Conservation (phyloP, 306 rosid genomes). For the Glycine tomentella region DNA sequence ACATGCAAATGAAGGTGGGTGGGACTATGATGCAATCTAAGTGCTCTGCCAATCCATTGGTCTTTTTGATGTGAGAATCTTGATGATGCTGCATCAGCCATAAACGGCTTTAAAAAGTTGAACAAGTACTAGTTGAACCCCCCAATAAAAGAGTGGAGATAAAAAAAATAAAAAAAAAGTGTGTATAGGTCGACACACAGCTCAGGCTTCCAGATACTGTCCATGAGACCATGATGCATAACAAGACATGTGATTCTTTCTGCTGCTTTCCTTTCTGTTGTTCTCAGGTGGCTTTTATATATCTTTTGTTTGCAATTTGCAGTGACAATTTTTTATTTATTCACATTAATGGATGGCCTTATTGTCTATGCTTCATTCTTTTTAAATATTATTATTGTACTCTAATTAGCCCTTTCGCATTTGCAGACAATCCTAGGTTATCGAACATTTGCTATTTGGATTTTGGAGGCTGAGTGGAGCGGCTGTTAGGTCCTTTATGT, state of each 20-base stretch:
- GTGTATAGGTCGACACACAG: background rate
- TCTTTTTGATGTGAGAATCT: conserved; percentile 80
- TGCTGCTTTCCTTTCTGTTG: conserved; percentile 36
- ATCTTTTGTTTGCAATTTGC: conserved; percentile 27
- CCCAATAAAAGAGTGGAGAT: no score
- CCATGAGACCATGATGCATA: background rate
- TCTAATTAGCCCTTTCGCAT: conserved; percentile 34
- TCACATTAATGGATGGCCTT: conserved; percentile 35
- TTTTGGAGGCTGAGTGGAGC: conserved; percentile 28
- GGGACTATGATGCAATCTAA: conserved; percentile 32
- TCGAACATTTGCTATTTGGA: conserved; percentile 36
- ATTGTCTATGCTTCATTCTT: background rate
- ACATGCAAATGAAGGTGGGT: conserved; percentile 61
- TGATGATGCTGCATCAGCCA: conserved; percentile 99
- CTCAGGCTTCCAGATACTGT: conserved; percentile 38
- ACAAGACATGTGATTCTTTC: conserved; percentile 42
- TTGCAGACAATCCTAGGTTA: conserved; percentile 50
- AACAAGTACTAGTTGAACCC: background rate
- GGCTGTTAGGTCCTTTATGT: conserved; percentile 41
- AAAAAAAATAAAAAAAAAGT: no score
- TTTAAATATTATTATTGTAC: background rate
- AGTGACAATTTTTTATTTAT: conserved; percentile 2
- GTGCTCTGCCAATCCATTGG: conserved; percentile 36
- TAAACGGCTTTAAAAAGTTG: conserved; percentile 62
- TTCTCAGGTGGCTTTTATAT: conserved; percentile 53